A percentile compares a stretch with the other conserved stretches of the same genome.
Evolutionary conservation across 352 stramenopile genomes (phyloP).

Genomic region (Blastocystis sp.): DNA sequence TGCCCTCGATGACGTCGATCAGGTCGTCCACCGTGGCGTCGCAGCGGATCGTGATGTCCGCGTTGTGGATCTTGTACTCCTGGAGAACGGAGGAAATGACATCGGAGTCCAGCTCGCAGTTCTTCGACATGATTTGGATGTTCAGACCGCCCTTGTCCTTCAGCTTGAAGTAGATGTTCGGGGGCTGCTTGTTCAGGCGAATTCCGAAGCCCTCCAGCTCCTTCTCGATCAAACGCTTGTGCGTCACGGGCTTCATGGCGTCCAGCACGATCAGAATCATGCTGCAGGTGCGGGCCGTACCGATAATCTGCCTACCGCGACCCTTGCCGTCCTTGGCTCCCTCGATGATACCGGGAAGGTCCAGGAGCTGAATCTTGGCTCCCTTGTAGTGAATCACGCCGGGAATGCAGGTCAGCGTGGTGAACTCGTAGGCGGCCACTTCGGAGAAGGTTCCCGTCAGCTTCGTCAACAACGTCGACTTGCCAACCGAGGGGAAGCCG

Average conservation of each 20-base stretch:
- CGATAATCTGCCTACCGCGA: slow-evolving; percentile 92
- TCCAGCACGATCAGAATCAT: slow-evolving; percentile 97
- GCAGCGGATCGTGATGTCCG: slow-evolving; percentile 84
- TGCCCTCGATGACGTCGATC: slow-evolving; percentile 97
- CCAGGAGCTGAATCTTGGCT: slow-evolving; percentile 82
- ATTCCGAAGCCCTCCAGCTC: slow-evolving; percentile 97
- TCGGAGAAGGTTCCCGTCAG: slow-evolving; percentile 92
- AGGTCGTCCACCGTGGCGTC: slow-evolving; percentile 95
- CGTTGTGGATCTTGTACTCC: slow-evolving; percentile 97
- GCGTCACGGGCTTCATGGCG: slow-evolving; percentile 89
- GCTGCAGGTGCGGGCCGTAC: slow-evolving; percentile 92
- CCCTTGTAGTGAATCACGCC: slow-evolving; percentile 93
- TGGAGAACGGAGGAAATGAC: slow-evolving; percentile 88
- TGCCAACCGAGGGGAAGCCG: slow-evolving; percentile 96
- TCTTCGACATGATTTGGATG: slow-evolving; percentile 85
- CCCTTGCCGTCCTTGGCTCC: slow-evolving; percentile 94
- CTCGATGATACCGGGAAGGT: slow-evolving; percentile 94
- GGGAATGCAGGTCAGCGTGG: slow-evolving; percentile 95
- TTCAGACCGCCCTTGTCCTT: slow-evolving; percentile 94
- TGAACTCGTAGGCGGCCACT: slow-evolving; percentile 96
- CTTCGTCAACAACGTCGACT: slow-evolving; percentile 92
- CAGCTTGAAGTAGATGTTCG: slow-evolving; percentile 90
- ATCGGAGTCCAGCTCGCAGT: slow-evolving; percentile 83
- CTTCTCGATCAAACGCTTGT: slow-evolving; percentile 97
- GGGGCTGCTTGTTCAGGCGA: slow-evolving; percentile 92